These are phyloP conservation scores for Mycena chlorophos DNA, from an alignment of 768 basidiomycete genomes.

Conservation along the genomic window DNA sequence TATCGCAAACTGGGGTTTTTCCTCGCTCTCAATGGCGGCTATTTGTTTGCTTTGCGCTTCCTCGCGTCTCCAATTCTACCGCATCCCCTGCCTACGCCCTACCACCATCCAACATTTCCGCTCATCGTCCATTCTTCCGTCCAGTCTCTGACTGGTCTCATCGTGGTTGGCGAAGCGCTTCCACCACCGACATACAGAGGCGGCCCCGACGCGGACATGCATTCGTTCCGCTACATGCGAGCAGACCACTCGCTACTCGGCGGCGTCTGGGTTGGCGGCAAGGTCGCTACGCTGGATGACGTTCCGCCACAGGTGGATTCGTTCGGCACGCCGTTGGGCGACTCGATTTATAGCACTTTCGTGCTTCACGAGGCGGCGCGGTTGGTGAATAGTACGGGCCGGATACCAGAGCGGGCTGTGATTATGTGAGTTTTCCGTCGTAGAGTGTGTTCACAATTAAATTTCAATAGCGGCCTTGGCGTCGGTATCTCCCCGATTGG, in stretches of 20 bases:
- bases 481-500: slow-evolving; percentile 79
- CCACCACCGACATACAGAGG: slow-evolving; percentile 36
- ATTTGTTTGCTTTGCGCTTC: slow-evolving; percentile 37
- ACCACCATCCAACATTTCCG: slow-evolving; percentile 51
- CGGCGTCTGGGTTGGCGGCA: slow-evolving; percentile 76
- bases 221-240: slow-evolving; percentile 61
- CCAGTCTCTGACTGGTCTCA: slow-evolving; percentile 74
- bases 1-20: slow-evolving; percentile 28
- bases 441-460: slow-evolving; percentile 12
- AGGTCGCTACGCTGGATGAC: slow-evolving; percentile 43
- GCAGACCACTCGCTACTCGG: slow-evolving; percentile 67
- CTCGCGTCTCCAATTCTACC: slow-evolving; percentile 60
- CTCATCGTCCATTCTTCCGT: slow-evolving; percentile 68
- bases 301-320: slow-evolving; percentile 49
- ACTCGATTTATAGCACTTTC: slow-evolving; percentile 84
- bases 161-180: slow-evolving; percentile 77
- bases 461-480: slow-evolving; percentile 73
- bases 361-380: slow-evolving; percentile 84
- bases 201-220: slow-evolving; percentile 36
- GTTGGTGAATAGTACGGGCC: slow-evolving; percentile 56
- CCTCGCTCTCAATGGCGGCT: slow-evolving; percentile 33
- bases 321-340: slow-evolving; percentile 57
- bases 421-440: slow-evolving; percentile 53
- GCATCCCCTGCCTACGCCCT: slow-evolving; percentile 51
- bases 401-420: slow-evolving; percentile 53